Conservation (phyloP, 208 protist genomes). For the Leishmania guyanensis region DNA sequence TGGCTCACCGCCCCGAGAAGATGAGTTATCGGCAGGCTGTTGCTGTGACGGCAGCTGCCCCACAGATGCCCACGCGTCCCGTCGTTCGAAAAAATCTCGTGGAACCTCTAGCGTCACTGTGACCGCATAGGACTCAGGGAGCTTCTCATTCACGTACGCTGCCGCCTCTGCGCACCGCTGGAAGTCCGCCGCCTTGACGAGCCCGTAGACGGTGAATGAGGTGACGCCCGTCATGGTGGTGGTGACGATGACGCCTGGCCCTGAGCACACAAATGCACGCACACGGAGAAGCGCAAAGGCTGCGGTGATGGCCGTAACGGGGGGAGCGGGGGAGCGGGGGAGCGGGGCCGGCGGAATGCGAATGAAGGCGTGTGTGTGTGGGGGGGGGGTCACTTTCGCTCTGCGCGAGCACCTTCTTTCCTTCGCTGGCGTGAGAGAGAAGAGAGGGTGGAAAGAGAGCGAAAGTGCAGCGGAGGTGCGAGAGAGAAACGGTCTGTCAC, state of each 20-base stretch:
- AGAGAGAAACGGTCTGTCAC: neutral
- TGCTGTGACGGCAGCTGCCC: slow-evolving; percentile 1
- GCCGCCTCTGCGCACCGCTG: slow-evolving; percentile 79
- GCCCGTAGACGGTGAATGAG: slow-evolving; percentile 58
- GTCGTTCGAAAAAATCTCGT: slow-evolving; percentile 62
- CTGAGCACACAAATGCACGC: neutral
- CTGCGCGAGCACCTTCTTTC: too few relatives aligned
- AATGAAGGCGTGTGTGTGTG: neutral
- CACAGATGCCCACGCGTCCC: slow-evolving; percentile 23
- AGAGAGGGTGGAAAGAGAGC: neutral
- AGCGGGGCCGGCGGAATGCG: neutral
- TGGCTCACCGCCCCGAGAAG: neutral
- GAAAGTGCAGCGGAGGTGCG: neutral
- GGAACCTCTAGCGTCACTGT: slow-evolving; percentile 60
- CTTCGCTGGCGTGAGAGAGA: too few relatives aligned
- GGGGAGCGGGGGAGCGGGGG: neutral
- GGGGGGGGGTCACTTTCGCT: too few relatives aligned
- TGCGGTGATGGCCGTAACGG: neutral
- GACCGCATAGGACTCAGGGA: slow-evolving; percentile 55
- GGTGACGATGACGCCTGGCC: neutral
- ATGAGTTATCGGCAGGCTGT: neutral
- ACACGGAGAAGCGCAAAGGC: neutral
- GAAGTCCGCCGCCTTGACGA: slow-evolving; percentile 57
- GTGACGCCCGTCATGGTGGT: slow-evolving; percentile 1
- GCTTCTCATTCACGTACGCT: slow-evolving; percentile 59